These are phyloP conservation scores for Citrus inodora DNA, from an alignment of 345 rosid species.

Conservation along the genomic window DNA sequence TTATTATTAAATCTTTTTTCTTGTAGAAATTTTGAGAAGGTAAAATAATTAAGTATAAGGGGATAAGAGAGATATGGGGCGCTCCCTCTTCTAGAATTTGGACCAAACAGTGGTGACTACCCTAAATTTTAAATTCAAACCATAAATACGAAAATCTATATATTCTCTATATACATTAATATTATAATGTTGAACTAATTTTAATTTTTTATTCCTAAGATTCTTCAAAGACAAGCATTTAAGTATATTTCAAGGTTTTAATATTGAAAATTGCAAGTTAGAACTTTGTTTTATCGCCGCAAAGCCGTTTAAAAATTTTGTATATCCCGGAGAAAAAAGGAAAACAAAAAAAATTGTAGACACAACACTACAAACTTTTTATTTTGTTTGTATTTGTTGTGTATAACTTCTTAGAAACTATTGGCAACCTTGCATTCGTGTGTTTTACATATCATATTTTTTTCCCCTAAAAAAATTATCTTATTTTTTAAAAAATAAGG, in stretches of 20 bases:
- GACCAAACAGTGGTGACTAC: slow-evolving; percentile 4
- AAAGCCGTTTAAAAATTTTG: neutral
- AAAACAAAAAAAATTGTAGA: too few relatives aligned
- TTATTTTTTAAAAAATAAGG: too few relatives aligned
- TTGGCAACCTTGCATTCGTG: neutral
- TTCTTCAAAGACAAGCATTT: neutral
- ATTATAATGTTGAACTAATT: neutral
- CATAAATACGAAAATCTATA: neutral
- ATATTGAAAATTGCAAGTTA: neutral
- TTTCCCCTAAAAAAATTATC: too few relatives aligned
- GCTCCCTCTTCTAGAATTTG: neutral
- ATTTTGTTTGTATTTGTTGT: too few relatives aligned
- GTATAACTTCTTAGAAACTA: neutral
- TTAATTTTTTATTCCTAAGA: neutral
- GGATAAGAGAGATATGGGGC: neutral
- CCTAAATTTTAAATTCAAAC: slow-evolving; percentile 6
- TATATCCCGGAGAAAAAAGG: neutral
- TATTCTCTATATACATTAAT: neutral
- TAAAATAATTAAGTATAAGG: neutral
- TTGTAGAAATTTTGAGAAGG: neutral
- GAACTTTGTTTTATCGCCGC: neutral
- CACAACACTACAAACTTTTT: neutral
- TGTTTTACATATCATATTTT: neutral
- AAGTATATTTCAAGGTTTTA: too few relatives aligned
- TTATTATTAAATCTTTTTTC: neutral